phyloP scores from a whole-genome alignment of 352 stramenopile genomes.

The Pythium rhizo-oryzae region DNA sequence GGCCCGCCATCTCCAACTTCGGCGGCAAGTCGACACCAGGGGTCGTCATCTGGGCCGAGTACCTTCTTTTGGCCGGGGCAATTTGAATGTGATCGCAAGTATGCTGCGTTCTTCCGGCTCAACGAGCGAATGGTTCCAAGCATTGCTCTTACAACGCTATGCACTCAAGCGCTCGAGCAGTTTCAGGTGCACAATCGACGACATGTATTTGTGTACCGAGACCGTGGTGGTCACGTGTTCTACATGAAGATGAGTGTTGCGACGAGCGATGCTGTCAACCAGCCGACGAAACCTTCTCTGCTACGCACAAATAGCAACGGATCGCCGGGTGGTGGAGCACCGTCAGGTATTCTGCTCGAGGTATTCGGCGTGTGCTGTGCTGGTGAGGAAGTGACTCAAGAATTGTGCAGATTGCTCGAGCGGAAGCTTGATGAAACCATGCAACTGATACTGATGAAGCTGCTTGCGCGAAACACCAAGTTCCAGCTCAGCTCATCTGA shows the following conservation, averaged over 20 bases:
- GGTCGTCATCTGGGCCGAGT: background rate
- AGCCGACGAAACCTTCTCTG: conserved; percentile 5
- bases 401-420: conserved; percentile 79
- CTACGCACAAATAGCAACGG: background rate
- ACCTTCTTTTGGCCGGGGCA: conserved; percentile 88
- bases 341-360: conserved; percentile 66
- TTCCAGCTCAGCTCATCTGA: conserved; percentile 81
- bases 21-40: background rate
- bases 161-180: conserved; percentile 83
- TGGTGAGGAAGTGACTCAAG: conserved; percentile 84
- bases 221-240: conserved; percentile 85
- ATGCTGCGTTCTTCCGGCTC: conserved; percentile 77
- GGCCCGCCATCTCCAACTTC: conserved; percentile 26
- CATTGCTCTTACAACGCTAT: conserved; percentile 83
- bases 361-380: conserved; percentile 84
- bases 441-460: conserved; percentile 87
- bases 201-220: conserved; percentile 87
- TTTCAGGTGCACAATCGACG: conserved; percentile 90
- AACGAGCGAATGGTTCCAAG: conserved; percentile 78
- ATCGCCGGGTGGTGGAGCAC: conserved; percentile 1
- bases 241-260: conserved; percentile 84
- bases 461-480: conserved; percentile 82
- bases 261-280: conserved; percentile 12
- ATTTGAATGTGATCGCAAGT: conserved; percentile 87
- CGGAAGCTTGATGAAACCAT: conserved; percentile 88